phyloP scores from a whole-genome alignment of 495 filamentous ascomycete species.

The Trichoderma reesei region DNA sequence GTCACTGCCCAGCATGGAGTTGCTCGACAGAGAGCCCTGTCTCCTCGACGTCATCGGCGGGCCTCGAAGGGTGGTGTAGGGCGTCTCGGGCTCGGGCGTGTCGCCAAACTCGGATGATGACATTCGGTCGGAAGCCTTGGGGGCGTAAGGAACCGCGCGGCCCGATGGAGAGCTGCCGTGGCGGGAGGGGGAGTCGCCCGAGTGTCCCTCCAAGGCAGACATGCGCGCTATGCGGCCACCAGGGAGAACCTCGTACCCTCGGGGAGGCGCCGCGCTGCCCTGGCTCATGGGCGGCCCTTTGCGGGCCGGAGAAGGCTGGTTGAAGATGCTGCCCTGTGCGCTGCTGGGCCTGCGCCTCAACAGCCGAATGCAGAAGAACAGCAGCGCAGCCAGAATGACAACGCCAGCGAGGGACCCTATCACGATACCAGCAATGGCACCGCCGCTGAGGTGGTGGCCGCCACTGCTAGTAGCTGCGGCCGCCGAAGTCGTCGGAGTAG shows the following conservation, averaged over 20 bases:
- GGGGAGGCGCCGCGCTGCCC: constrained; percentile 32
- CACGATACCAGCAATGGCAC: constrained; percentile 82
- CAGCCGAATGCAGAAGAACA: constrained; percentile 51
- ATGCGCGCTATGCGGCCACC: constrained; percentile 90
- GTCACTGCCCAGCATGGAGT: constrained; percentile 60
- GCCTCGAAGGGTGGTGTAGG: constrained; percentile 44
- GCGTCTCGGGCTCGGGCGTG: constrained; percentile 65
- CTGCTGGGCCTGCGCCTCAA: constrained; percentile 45
- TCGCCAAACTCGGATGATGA: constrained; percentile 75
- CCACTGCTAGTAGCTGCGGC: neutral
- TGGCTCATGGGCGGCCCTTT: constrained; percentile 34
- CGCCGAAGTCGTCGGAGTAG: constrained; percentile 27
- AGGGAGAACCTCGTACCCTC: constrained; percentile 63
- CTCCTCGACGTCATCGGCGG: constrained; percentile 52
- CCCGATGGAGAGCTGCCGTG: constrained; percentile 22
- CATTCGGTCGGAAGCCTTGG: constrained; percentile 49
- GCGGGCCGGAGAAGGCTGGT: constrained; percentile 75
- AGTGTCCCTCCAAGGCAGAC: constrained; percentile 77
- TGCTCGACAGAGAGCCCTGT: constrained; percentile 83
- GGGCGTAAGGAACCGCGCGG: constrained; percentile 31
- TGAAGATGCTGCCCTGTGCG: constrained; percentile 56
- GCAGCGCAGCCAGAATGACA: constrained; percentile 53
- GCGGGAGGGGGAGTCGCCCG: constrained; percentile 48
- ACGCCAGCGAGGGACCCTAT: constrained; percentile 68
- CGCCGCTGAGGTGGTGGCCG: constrained; percentile 57